These are phyloP conservation scores for Linum tenue DNA, from an alignment of 345 rosid genomes.

Conservation along the genomic window DNA sequence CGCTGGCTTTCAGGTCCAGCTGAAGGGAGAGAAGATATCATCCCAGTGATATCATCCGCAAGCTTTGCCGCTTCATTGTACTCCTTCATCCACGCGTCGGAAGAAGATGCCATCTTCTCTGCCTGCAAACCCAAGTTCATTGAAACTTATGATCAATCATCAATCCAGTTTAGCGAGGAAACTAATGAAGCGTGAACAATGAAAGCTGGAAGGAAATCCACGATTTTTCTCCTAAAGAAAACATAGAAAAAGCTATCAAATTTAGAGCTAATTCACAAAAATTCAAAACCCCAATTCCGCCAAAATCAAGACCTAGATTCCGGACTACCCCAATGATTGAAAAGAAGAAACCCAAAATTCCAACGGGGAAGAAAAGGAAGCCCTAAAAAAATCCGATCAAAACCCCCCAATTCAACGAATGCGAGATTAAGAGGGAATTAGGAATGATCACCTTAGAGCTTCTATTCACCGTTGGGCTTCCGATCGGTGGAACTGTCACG, in stretches of 20 bases:
- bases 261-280: background rate
- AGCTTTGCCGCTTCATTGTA: constrained; percentile 69
- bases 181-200: background rate
- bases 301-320: background rate
- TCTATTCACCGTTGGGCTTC: background rate
- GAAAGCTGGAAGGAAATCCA: background rate
- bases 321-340: background rate
- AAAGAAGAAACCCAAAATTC: background rate
- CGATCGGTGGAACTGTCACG: background rate
- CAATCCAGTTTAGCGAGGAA: background rate
- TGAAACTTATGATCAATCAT: background rate
- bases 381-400: background rate
- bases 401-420: background rate
- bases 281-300: background rate
- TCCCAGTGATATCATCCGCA: constrained; percentile 68
- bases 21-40: constrained; percentile 51
- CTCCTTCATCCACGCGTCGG: constrained; percentile 79
- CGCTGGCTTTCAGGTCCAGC: constrained; percentile 87
- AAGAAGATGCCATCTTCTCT: constrained; percentile 52
- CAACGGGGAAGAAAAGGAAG: too few species aligned
- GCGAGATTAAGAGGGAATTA: background rate
- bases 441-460: background rate
- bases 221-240: too few species aligned
- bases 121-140: background rate
- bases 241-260: background rate